Base-by-base conservation (phyloP, 176 grass and related monocot genomes). In the Luzula sylvatica region DNA sequence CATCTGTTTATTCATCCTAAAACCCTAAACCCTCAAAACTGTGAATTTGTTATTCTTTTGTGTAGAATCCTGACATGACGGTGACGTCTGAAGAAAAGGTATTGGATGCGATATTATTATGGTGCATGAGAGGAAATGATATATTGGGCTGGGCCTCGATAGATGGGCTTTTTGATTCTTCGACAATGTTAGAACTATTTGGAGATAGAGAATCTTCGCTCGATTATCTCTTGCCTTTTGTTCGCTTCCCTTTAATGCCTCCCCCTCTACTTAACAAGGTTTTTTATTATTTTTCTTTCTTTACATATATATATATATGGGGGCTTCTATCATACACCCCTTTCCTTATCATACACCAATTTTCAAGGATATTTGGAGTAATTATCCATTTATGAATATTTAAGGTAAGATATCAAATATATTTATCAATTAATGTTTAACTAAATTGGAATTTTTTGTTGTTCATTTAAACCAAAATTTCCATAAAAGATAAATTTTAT, bases 41-140 rank as follows among this genome's bases (percentile, higher is more conserved):
- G n/a, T n/a, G n/a, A n/a, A n/a, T n/a, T n/a, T n/a, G 24, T 43
- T 26, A 1, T 8, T 11, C 12, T 46, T 40, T 53, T 83, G 78
- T 95, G 72, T 83, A 95, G 90, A 79, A 95, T 54, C 38, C 38
- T 67, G 83, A 95, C 73, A 86, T 95, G 83, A 95, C 90, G 43
- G 83, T 95, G 54, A 88, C 83, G 46, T 95, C 74, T n/a, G 90
- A 95, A 82, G 89, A 95, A 67, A 95, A 71, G 38, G 83, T 95
- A 66, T 44, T 95, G 42, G 76, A 95, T 79, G 77, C 81, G 54
- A 74, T 95, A 64, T 70, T 95, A 73, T 46, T 76, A 59, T 95
- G 90, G 83, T 88, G 80, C 25, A 82, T 73, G 77, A 70, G 75
- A 71, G 67, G 70, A 58, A 63, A 69, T 76, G 70, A 86, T 50